These are phyloP conservation scores for Rhizoclosmatium sp. DNA, from an alignment of 192 early-diverging fungal species.

Conservation along the genomic window DNA sequence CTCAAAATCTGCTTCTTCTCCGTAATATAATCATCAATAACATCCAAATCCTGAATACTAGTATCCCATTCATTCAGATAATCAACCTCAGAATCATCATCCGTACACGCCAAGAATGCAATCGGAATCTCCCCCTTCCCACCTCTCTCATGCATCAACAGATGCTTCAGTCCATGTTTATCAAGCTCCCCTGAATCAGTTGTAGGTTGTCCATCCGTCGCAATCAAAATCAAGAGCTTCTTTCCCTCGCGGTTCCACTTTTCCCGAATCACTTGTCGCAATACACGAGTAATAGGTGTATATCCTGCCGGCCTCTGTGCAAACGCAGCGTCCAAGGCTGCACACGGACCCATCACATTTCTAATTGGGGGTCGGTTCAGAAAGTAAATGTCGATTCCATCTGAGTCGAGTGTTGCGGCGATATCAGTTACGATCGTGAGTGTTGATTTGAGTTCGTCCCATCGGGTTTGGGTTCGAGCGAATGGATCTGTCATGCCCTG, in stretches of 20 bases:
- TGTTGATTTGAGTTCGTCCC: slow-evolving; percentile 38
- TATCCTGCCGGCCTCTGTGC: background rate
- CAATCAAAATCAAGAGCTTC: slow-evolving; percentile 28
- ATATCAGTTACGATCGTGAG: slow-evolving; percentile 30
- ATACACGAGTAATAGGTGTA: slow-evolving; percentile 18
- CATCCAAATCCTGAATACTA: slow-evolving; percentile 5
- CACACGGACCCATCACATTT: background rate
- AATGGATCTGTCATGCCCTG: slow-evolving; percentile 12
- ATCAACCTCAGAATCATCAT: slow-evolving; percentile 25
- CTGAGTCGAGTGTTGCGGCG: slow-evolving; percentile 16
- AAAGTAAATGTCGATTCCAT: slow-evolving; percentile 40
- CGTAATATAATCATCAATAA: slow-evolving; percentile 29
- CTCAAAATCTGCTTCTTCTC: slow-evolving; percentile 14
- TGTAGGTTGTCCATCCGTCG: slow-evolving; percentile 32
- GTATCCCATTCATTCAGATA: slow-evolving; percentile 34
- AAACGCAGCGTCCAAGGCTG: background rate
- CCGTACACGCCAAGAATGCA: slow-evolving; percentile 27
- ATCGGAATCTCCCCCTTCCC: slow-evolving; percentile 7
- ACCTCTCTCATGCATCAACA: slow-evolving; percentile 24
- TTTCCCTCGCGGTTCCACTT: background rate
- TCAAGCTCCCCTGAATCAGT: slow-evolving; percentile 18
- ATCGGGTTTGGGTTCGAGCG: slow-evolving; percentile 22
- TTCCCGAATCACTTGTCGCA: slow-evolving; percentile 9
- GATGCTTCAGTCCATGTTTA: slow-evolving; percentile 17
- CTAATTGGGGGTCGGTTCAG: slow-evolving; percentile 21